phyloP scores from a whole-genome alignment of 2,329 filamentous ascomycete genomes.

The Aspergillus japonicus region DNA sequence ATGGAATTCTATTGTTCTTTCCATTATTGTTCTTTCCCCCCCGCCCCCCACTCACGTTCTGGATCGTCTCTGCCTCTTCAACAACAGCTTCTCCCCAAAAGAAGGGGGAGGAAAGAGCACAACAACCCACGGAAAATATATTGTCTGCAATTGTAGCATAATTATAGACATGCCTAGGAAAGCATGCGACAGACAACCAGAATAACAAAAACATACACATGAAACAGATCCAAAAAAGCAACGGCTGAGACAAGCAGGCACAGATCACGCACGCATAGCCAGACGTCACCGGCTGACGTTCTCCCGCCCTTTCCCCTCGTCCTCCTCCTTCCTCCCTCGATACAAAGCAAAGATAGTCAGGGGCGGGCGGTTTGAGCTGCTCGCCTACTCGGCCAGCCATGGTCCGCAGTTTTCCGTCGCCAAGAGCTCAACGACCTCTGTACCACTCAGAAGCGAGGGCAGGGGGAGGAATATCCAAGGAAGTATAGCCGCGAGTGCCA shows the following conservation, averaged over 20 bases:
- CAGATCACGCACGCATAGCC: background rate
- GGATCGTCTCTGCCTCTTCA: background rate
- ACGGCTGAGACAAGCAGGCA: background rate
- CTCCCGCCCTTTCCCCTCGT: slow-evolving; percentile 14
- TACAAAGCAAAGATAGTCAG: background rate
- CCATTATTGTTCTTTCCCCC: background rate
- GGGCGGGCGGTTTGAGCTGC: background rate
- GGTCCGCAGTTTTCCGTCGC: slow-evolving; percentile 1
- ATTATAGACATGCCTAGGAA: background rate
- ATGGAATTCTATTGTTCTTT: background rate
- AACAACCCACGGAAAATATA: background rate
- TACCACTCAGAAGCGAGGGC: slow-evolving; percentile 5
- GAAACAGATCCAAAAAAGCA: background rate
- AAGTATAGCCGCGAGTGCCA: background rate
- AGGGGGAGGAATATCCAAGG: background rate
- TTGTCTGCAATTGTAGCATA: background rate
- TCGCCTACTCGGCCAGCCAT: background rate
- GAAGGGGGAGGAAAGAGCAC: background rate
- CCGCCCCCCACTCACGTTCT: slow-evolving; percentile 1
- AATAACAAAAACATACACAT: background rate
- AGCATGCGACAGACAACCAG: background rate
- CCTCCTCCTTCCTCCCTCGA: background rate
- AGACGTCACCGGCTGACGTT: background rate
- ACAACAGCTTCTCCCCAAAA: slow-evolving; percentile 6
- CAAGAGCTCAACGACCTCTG: background rate